These are phyloP conservation scores for Pontederia paniculata DNA, from an alignment of 176 grass and related monocot genomes.

Conservation along the genomic window DNA sequence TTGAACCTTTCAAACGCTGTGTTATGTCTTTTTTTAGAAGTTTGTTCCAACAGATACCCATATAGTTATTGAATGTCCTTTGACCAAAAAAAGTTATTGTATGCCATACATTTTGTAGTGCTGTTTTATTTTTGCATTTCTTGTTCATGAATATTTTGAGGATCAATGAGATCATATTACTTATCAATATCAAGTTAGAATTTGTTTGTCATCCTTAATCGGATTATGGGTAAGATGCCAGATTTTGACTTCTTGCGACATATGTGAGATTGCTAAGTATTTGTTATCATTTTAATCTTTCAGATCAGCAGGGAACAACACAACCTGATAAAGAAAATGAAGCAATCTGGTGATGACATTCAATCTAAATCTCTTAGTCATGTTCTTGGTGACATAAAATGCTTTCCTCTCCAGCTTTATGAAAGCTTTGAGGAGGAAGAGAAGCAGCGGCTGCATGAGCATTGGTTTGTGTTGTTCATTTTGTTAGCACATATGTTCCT, in stretches of 20 bases:
- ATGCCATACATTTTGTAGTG: no score
- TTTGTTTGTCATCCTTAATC: no score
- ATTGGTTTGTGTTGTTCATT: slow-evolving; percentile 29
- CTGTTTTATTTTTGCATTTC: no score
- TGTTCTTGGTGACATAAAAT: slow-evolving; percentile 40
- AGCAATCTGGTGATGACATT: slow-evolving; percentile 52
- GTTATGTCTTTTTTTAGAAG: no score
- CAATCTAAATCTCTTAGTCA: slow-evolving; percentile 34
- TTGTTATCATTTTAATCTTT: slow-evolving; percentile 18
- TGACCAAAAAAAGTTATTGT: no score
- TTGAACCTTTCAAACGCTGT: no score
- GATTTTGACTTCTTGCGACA: not conserved
- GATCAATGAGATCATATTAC: no score
- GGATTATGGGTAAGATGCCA: not conserved
- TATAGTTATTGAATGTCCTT: no score
- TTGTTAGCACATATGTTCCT: not conserved
- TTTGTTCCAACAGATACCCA: no score
- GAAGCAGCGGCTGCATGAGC: slow-evolving; percentile 26
- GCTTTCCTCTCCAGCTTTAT: slow-evolving; percentile 30
- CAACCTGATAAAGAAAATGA: slow-evolving; percentile 44
- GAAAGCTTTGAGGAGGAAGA: slow-evolving; percentile 37
- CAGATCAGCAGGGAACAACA: slow-evolving; percentile 43
- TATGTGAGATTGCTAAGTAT: not conserved
- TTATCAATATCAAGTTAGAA: no score
- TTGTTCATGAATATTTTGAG: no score